Percentiles rank a stretch among this genome's conserved stretches.
Evolutionary conservation across 179 eudicot species (phyloP).

Genomic region (Gypsophila paniculata): DNA sequence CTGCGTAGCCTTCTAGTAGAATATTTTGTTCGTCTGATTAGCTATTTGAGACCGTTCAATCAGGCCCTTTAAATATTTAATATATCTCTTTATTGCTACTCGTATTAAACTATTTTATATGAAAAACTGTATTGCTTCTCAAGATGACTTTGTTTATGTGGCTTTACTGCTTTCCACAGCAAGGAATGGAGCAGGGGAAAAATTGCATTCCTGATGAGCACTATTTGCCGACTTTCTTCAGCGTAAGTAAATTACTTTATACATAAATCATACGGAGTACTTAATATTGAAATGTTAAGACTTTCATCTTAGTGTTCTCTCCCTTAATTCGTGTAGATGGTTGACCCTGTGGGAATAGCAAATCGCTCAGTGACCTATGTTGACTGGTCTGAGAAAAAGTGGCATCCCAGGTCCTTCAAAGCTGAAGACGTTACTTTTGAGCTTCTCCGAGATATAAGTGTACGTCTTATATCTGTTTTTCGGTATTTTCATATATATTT

Average conservation of each 20-base stretch:
- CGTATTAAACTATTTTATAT: background rate
- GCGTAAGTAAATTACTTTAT: slow-evolving; percentile 38
- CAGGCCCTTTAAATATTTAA: background rate
- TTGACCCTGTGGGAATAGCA: slow-evolving; percentile 83
- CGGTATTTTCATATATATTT: background rate
- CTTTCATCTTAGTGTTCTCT: background rate
- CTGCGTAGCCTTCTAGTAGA: background rate
- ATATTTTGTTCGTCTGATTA: background rate
- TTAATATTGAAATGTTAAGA: background rate
- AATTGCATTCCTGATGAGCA: slow-evolving; percentile 98
- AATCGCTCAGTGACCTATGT: slow-evolving; percentile 96
- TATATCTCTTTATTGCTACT: background rate
- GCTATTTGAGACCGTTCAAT: background rate
- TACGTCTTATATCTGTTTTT: slow-evolving; percentile 27
- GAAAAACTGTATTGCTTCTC: background rate
- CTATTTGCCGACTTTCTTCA: slow-evolving; percentile 85
- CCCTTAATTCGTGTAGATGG: slow-evolving; percentile 49
- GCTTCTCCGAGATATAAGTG: slow-evolving; percentile 71
- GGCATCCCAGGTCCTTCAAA: slow-evolving; percentile 89
- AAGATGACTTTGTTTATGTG: slow-evolving; percentile 21
- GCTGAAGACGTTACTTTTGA: slow-evolving; percentile 57
- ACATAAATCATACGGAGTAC: background rate
- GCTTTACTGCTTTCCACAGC: slow-evolving; percentile 52
- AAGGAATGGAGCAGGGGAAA: slow-evolving; percentile 82
- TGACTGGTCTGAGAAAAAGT: slow-evolving; percentile 99